phyloP scores from a whole-genome alignment of 2,329 filamentous ascomycete species.

The Aspergillus novofumigatus region DNA sequence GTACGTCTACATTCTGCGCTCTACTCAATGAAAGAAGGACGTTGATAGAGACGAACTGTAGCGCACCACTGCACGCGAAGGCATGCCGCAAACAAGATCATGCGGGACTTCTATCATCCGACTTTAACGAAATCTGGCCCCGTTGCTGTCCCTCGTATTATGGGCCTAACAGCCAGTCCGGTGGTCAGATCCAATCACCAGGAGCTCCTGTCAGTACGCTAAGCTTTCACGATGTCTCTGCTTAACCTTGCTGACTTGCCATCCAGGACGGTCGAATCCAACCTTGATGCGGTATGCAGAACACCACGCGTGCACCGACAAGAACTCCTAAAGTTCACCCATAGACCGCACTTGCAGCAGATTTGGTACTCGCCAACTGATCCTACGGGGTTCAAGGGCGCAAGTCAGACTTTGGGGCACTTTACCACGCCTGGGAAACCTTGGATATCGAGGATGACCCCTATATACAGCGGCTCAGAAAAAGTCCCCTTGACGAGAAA shows the following conservation, averaged over 20 bases:
- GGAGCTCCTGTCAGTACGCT: conserved; percentile 48
- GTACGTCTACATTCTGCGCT: conserved; percentile 37
- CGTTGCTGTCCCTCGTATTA: conserved; percentile 56
- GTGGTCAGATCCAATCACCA: conserved; percentile 56
- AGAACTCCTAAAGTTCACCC: conserved; percentile 65
- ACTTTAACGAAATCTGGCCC: conserved; percentile 32
- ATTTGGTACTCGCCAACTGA: conserved; percentile 16
- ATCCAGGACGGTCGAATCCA: conserved; percentile 57
- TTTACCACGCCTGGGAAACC: conserved; percentile 39
- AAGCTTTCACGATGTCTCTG: background rate
- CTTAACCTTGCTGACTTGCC: conserved; percentile 1
- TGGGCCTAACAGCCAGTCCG: conserved; percentile 79
- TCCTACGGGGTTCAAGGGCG: background rate
- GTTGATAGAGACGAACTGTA: conserved; percentile 9
- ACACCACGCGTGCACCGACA: conserved; percentile 65
- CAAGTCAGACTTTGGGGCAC: conserved; percentile 36
- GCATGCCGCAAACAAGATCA: conserved; percentile 65
- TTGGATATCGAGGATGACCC: conserved; percentile 62
- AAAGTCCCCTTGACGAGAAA: conserved; percentile 33
- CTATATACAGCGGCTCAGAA: conserved; percentile 47
- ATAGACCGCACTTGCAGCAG: conserved; percentile 52
- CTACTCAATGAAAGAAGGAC: no score
- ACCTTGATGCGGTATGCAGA: conserved; percentile 64
- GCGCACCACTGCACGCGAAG: conserved; percentile 70
- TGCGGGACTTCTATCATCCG: conserved; percentile 65